Conservation (phyloP, 2,329 filamentous ascomycete species). For the Eutypella sp. region DNA sequence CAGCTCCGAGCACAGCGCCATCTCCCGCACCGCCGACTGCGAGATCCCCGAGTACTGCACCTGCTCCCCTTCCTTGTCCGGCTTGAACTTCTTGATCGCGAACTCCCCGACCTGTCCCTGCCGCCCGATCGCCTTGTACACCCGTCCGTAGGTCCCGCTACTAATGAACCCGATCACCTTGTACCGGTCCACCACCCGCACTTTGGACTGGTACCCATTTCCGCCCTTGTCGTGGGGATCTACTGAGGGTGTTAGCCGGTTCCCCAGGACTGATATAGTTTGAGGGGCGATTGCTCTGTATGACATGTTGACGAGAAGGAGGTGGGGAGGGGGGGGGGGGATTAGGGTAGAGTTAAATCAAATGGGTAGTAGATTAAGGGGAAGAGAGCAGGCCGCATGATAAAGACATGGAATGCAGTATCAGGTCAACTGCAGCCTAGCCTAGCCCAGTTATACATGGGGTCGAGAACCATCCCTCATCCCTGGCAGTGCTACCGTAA, state of each 20-base stretch:
- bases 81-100: slow-evolving; percentile 99
- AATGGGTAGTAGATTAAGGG: slow-evolving; percentile 9
- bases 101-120: slow-evolving; percentile 75
- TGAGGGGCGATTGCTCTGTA: too few species aligned
- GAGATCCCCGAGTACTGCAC: slow-evolving; percentile 96
- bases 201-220: slow-evolving; percentile 64
- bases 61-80: slow-evolving; percentile 94
- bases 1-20: slow-evolving; percentile 92
- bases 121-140: slow-evolving; percentile 87
- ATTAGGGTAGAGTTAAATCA: slow-evolving; percentile 6
- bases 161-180: slow-evolving; percentile 98
- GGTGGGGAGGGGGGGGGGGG: slow-evolving; percentile 6
- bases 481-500: too few species aligned
- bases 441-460: too few species aligned
- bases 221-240: slow-evolving; percentile 48
- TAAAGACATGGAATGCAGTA: too few species aligned
- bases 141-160: slow-evolving; percentile 93
- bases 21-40: slow-evolving; percentile 93
- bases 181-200: slow-evolving; percentile 87
- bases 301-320: too few species aligned
- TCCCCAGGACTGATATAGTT: too few species aligned
- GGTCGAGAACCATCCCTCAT: too few species aligned
- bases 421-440: too few species aligned
- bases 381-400: slow-evolving; percentile 7
- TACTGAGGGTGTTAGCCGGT: slow-evolving; percentile 35